These are phyloP conservation scores for Neospermospora avenae DNA, from an alignment of 2,329 filamentous ascomycete genomes.

Conservation along the genomic window DNA sequence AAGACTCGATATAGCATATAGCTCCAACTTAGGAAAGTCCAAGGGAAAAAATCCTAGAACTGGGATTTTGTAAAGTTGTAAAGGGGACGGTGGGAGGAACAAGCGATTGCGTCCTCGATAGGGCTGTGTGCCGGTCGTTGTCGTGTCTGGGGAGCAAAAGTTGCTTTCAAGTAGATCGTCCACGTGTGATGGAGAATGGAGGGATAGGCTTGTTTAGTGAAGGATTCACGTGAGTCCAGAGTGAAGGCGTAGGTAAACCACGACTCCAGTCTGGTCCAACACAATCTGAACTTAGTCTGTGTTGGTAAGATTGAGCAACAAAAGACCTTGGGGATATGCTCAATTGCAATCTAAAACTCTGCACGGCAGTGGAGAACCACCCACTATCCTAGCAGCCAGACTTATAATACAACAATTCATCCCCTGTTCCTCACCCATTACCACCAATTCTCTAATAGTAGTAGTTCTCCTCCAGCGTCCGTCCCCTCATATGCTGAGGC, in stretches of 20 bases:
- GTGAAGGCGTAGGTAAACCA: neutral
- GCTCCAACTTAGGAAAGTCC: too few species aligned
- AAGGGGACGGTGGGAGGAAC: too few species aligned
- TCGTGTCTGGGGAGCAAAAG: too few species aligned
- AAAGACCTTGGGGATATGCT: neutral
- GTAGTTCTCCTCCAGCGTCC: conserved; percentile 89
- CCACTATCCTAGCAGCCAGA: neutral
- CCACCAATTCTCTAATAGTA: conserved; percentile 44
- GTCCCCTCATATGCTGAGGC: conserved; percentile 82
- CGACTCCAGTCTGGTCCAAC: neutral
- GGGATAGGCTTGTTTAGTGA: too few species aligned
- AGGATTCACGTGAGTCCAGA: too few species aligned
- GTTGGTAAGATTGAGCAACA: neutral
- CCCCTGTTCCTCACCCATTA: neutral
- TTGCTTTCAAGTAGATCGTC: too few species aligned
- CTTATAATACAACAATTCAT: conserved; percentile 1
- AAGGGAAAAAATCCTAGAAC: too few species aligned
- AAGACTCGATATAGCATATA: too few species aligned
- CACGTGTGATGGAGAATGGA: too few species aligned
- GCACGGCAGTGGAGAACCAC: neutral
- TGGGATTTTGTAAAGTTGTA: too few species aligned
- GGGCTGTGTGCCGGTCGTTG: too few species aligned
- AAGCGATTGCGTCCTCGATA: too few species aligned
- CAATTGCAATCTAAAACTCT: neutral
- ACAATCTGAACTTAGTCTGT: neutral